Base-by-base conservation (phyloP, 441 rosid species). In the Corymbia calophylla region DNA sequence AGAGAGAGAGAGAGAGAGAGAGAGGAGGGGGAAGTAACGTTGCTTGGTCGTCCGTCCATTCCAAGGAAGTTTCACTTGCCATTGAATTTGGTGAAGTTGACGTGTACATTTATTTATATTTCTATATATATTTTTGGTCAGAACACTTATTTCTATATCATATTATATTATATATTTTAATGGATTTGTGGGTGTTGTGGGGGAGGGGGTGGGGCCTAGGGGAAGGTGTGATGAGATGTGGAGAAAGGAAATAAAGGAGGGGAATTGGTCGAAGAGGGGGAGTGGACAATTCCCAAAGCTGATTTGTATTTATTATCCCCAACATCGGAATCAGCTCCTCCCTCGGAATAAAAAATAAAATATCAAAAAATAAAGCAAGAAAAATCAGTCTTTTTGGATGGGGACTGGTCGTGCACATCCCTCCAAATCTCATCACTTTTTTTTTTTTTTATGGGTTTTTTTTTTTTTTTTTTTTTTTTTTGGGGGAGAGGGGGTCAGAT, bases 321-420 rank as follows among this genome's bases (percentile, higher is more conserved):
- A 35, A 19, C 81, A 70, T 70, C 25, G 81, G 81, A 70, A 70
- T 70, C 81, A 70, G 81, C 81, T 32, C 81, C 81, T 39, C 44
- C 44, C 44, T 39, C 44, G 44, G 44, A 39, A 39, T 39, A 9
- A 56, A 23, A 56, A 23, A 23, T 56, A 27, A 23, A 25, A 25
- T 35, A 39, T 39, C 25, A 2, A 51, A 51, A 51, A 12, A 2
- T 0, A 0, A 58, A 56, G 5, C 0, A 23, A 56, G 25, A 23
- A 73, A 39, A 39, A 4, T 18, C 16, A 39, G 51, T 21, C 51
- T 21, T 39, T 73, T 39, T 7, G 51, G 84, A 73, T 21, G 27
- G 51, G 51, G 51, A 73, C 84, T 1, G 84, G 84, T 39, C 84
- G 84, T 23, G 51, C 1, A 51, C 29, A 44, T 39, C n/a, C 84